Evolutionary conservation across 768 basidiomycete species (phyloP), one percentile per base, ranked within the genome.

Genomic region (Filobasidium wieringae): DNA sequence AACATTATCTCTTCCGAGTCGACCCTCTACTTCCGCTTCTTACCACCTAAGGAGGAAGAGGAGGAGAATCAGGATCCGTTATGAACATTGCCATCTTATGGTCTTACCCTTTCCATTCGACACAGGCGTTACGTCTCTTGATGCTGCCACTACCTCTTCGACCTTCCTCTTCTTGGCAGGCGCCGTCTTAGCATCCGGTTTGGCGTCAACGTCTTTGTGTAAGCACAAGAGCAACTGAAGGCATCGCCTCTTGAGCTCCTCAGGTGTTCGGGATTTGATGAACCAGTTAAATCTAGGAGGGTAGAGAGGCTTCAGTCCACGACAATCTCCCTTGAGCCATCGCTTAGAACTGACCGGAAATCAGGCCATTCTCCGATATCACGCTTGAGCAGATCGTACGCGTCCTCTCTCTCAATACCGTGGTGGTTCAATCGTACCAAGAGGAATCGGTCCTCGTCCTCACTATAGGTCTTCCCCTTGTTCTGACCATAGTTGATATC

Each of bases 321-420:
- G 6, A n/a, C 36, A n/a, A 37, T 37, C 36, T 9, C 11, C 36
- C 36, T 9, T 37, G 11, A 37, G 36, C 36, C 36, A 37, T 37
- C n/a, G 36, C n/a, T n/a, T n/a, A 9, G 41, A 33, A 59, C 68
- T 64, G 36, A 74, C 72, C 92, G 79, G 77, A 96, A 99, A 14
- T 92, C 86, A 1, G 93, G 92, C 75, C 91, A 96, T 75, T 97
- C 92, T 15, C 83, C 85, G 63, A 97, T 90, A 73, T 97, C 93
- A 73, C 85, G 83, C 80, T 93, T 95, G 76, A 97, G 95, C 53
- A 84, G 77, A 68, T 99, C 93, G 68, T 91, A 95, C 26, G 89
- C 86, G 66, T 95, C 72, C 40, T 76, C 90, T n/a, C 72, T 54
- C 55, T 84, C 83, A 79, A 96, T 84, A 24, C 91, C 90, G 64